Conservation (phyloP, 352 stramenopile species). For the Elongisporangium anandrum region DNA sequence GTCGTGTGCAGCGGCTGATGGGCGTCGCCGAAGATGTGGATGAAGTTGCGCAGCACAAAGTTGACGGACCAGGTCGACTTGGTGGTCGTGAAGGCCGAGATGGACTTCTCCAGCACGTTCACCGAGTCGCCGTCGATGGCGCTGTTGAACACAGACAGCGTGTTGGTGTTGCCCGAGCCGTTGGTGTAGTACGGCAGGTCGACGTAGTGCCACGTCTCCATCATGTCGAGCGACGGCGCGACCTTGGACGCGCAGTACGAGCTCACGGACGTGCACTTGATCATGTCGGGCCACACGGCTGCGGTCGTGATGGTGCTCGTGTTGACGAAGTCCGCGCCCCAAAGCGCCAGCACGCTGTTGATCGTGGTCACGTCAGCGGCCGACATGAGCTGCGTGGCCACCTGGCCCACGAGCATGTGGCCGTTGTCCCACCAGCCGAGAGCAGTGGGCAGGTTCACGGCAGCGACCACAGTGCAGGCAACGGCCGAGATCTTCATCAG, state of each 20-base stretch:
- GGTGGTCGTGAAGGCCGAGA: conserved; percentile 57
- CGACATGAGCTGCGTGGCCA: conserved; percentile 47
- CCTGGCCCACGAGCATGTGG: conserved; percentile 55
- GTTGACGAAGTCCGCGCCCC: conserved; percentile 57
- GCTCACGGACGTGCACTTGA: conserved; percentile 47
- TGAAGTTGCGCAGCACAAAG: conserved; percentile 56
- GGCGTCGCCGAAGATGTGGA: conserved; percentile 64
- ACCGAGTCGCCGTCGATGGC: conserved; percentile 42
- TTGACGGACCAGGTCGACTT: conserved; percentile 63
- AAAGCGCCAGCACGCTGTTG: conserved; percentile 34
- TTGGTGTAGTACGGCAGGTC: conserved; percentile 55
- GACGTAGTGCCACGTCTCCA: conserved; percentile 71
- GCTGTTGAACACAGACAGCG: conserved; percentile 46
- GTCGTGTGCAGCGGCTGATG: conserved; percentile 62
- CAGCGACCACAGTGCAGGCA: conserved; percentile 7
- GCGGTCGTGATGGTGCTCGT: conserved; percentile 38
- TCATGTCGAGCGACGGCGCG: conserved; percentile 38
- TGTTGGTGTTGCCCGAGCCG: conserved; percentile 28
- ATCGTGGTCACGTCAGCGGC: conserved; percentile 39
- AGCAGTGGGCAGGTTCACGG: conserved; percentile 14
- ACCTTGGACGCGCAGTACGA: conserved; percentile 27
- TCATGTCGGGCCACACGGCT: conserved; percentile 50
- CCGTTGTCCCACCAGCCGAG: conserved; percentile 59
- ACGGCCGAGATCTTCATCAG: conserved; percentile 32
- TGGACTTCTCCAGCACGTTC: conserved; percentile 32